Evolutionary conservation across 75 land plant species (phyloP), one percentile per base, ranked within the genome.

Genomic region (Sequoiadendron giganteum): DNA sequence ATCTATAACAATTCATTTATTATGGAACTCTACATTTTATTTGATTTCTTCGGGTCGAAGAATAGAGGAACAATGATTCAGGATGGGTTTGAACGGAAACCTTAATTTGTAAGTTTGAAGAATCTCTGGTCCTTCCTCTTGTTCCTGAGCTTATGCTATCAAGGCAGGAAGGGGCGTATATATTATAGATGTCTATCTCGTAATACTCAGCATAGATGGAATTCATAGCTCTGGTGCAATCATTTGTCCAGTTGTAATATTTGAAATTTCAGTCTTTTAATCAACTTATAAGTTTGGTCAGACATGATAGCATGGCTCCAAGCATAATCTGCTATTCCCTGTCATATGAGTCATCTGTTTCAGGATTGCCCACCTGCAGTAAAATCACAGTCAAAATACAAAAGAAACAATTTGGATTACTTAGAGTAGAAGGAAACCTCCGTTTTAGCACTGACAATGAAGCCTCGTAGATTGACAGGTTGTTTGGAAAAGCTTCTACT

Each of bases 381-480:
- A 13, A 78, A 15, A 11, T 13, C 36, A 32, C 9, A 78, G 81
- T 39, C 36, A 78, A 15, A 25, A 78, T 34, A 78, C 14, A 78
- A 18, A 13, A 16, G 16, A 0, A 78, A 78, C 81, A 13, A 8
- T 4, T 34, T 78, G 81, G 36, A 34, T 78, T 11, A 11, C 81
- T 8, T 78, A 13, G 15, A 78, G 40, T 56, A 86, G 19, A 34
- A 58, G 8, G 78, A 58, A 54, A 1, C 87, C 34, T 54, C 6
- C 0, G 32, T 52, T n/a, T 34, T 58, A 9, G 81, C 30, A 91
- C 95, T 55, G 90, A 95, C 97, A 79, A 94, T 93, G 89, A 96
- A 95, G 45, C 97, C 97, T 90, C 93, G 93, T 68, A 96, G 90
- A 88, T 93, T 95, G 77, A 96, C 93, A 32, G 87, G 86, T 80